Percentiles rank a stretch among this genome's conserved stretches.
phyloP scores from a whole-genome alignment of 164 flowering plant genomes.

The Houttuynia cordata region DNA sequence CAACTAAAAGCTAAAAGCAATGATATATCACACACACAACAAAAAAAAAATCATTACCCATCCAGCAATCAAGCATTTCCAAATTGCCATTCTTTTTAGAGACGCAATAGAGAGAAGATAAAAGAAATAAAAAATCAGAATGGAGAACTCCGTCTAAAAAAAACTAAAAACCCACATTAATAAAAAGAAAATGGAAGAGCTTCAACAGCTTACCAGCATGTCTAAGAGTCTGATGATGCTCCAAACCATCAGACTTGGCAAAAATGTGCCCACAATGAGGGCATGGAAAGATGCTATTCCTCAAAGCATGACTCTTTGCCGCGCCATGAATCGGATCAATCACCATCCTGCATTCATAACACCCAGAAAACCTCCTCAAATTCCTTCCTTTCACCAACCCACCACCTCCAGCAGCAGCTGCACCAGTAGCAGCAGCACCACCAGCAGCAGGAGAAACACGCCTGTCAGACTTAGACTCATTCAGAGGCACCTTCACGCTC shows the following conservation, averaged over 20 bases:
- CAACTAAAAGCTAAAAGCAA: not conserved
- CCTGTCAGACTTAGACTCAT: constrained; percentile 27
- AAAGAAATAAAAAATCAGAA: not conserved
- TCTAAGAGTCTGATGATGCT: constrained; percentile 72
- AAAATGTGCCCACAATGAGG: constrained; percentile 78
- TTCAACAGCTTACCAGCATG: constrained; percentile 61
- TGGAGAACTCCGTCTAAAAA: no score
- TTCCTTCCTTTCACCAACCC: constrained; percentile 61
- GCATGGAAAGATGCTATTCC: constrained; percentile 50
- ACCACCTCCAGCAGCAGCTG: constrained; percentile 19
- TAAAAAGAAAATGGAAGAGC: not conserved
- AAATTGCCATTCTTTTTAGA: no score
- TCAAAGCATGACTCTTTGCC: constrained; percentile 53
- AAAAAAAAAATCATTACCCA: no score
- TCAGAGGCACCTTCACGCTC: constrained; percentile 34
- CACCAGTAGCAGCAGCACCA: constrained; percentile 24
- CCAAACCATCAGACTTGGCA: constrained; percentile 62
- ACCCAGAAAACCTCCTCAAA: constrained; percentile 67
- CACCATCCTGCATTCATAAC: constrained; percentile 87
- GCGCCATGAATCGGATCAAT: constrained; percentile 68
- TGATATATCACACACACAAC: not conserved
- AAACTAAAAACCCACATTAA: not conserved
- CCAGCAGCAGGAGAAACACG: constrained; percentile 3
- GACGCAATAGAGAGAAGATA: no score
- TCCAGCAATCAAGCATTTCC: no score